Evolutionary conservation across 371 early-diverging fungal genomes (phyloP), one percentile per base, ranked within the genome.

Genomic region (Zychaea mexicana): DNA sequence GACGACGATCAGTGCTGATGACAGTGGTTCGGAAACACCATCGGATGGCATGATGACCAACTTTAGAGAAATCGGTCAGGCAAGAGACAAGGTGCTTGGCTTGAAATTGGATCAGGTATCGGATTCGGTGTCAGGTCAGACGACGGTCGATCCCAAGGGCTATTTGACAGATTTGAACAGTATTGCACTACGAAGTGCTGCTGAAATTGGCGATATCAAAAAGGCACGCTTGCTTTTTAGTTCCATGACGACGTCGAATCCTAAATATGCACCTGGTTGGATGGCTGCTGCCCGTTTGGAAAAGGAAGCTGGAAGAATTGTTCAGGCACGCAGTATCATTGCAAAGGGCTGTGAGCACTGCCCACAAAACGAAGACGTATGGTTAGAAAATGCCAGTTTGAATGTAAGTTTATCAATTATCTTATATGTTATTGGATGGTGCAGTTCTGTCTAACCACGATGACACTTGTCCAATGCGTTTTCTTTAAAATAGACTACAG

Each of bases 231-330:
- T 89, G 39, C 76, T 98, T 57, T 82, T 98, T 12, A 88, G 88
- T 46, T 96, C 96, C 0, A 95, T 97, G 32, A 96, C 90, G 32
- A 88, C 86, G 3, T 92, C 98, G 0, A 97, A 97, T 74, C 97
- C 97, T 2, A 93, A 91, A 63, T 93, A 96, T 65, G 96, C 96
- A 5, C 95, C 98, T 17, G 96, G 96, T 39, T 98, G 99, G 98
- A 97, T 98, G 72, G 98, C 98, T 2, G 96, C 96, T 10, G 98
- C 99, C 21, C 90, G 98, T 60, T 73, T 98, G 46, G 99, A 98
- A 73, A 97, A 98, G 70, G 88, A 92, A 0, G 96, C 96, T 2
- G 91, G 92, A 17, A 92, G 96, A 66, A 72, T 88, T 47, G 83
- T 85, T 2, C 88, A 90, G 21, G 99, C 99, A 6, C 81, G 98